Evolutionary conservation across 2,329 filamentous ascomycete species (phyloP), one percentile per base, ranked within the genome.

Genomic region (Dryadomyces quercivorus): DNA sequence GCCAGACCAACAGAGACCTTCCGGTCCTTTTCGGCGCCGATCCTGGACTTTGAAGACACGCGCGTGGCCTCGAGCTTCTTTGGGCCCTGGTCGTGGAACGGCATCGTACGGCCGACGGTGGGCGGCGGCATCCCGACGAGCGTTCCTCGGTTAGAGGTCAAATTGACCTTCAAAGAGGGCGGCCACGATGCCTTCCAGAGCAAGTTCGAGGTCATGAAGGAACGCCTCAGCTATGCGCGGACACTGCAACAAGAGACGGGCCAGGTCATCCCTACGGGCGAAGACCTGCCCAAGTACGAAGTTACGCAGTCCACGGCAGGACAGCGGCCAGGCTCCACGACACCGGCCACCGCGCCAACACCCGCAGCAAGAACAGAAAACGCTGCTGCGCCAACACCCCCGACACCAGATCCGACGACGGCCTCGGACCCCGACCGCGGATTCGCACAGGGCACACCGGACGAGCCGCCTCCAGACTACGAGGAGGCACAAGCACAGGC

Each of bases 131-230:
- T 96, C 51, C 88, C 91, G 0, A 71, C 84, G 5, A 75, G 85
- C 21, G 77, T 88, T 58, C 78, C 84, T 18, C 81, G 84, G 31
- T 75, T 95, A 46, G 88, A 93, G 63, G 69, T 95, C 60, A 90
- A 87, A 66, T 77, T 96, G 63, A 90, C 85, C 21, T 97, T 97
- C 74, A 91, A 90, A 65, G 91, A 97, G 59, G 92, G 92, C 46
- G 92, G 92, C n/a, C 91, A 91, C 56, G 93, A 86, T 67, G 90
- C 95, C 61, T 97, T 95, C 65, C 85, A 91, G 63, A 80, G 81
- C 51, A 81, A 81, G 52, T 95, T 91, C 64, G 88, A 94, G 63
- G 77, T 86, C 55, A 82, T 96, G 59, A 90, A 88, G 65, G 91
- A 95, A 65, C 80, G 89, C 7, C 72, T 95, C 55, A 79, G 85